These are phyloP conservation scores for Phytophthora sp. DNA, from an alignment of 352 stramenopile genomes.

Conservation along the genomic window DNA sequence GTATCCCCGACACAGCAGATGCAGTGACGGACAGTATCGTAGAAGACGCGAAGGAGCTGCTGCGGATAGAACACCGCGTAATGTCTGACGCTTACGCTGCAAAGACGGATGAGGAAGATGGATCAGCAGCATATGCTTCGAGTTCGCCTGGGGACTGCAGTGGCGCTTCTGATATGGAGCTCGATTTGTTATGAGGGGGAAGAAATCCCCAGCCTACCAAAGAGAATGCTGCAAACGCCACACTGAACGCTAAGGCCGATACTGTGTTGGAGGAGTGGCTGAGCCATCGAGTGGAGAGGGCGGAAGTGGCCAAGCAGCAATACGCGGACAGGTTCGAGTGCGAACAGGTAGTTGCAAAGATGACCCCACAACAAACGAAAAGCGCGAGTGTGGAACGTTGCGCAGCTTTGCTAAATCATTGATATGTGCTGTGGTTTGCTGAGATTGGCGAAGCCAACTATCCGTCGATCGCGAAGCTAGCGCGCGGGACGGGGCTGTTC, in stretches of 20 bases:
- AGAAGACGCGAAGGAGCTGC: neutral
- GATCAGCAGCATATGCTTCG: too few relatives aligned
- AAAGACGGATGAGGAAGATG: too few relatives aligned
- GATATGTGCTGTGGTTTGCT: too few relatives aligned
- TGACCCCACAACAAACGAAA: neutral
- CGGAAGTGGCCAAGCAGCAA: neutral
- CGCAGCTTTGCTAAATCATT: too few relatives aligned
- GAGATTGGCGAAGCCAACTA: too few relatives aligned
- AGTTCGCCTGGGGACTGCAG: neutral
- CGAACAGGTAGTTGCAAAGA: neutral
- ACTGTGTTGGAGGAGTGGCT: neutral
- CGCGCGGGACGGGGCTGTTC: too few relatives aligned
- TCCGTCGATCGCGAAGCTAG: too few relatives aligned
- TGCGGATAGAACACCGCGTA: neutral
- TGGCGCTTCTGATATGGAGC: neutral
- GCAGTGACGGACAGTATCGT: neutral
- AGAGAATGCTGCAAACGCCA: neutral
- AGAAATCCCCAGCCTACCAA: neutral
- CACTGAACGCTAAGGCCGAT: slow-evolving; percentile 1
- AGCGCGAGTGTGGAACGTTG: neutral
- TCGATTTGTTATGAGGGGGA: slow-evolving; percentile 1
- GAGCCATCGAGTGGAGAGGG: neutral
- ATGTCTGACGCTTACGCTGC: too few relatives aligned
- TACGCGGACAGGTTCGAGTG: neutral
- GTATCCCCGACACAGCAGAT: neutral